phyloP scores from a whole-genome alignment of 768 basidiomycete species.

The Leccinum olivaceopallidum region DNA sequence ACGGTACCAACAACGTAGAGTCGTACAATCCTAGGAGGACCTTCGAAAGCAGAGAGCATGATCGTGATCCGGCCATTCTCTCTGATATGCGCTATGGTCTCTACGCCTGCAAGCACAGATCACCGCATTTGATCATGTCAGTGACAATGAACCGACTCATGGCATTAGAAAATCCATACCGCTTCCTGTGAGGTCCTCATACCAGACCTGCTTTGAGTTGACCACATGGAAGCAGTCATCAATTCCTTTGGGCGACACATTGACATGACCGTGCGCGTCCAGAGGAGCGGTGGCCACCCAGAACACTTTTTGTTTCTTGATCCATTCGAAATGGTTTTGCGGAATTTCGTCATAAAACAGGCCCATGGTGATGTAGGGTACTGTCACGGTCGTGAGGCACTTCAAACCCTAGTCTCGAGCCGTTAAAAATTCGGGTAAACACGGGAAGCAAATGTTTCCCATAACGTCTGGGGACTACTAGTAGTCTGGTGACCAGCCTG shows the following conservation, averaged over 20 bases:
- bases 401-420: neutral
- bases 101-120: slow-evolving; percentile 41
- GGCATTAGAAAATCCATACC: slow-evolving; percentile 38
- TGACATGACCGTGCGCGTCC: slow-evolving; percentile 54
- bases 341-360: slow-evolving; percentile 63
- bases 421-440: too few relatives aligned
- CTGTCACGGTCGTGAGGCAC: neutral
- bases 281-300: slow-evolving; percentile 74
- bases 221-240: slow-evolving; percentile 62
- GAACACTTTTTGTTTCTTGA: slow-evolving; percentile 63
- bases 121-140: neutral
- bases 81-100: slow-evolving; percentile 60
- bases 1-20: slow-evolving; percentile 62
- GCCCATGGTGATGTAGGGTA: slow-evolving; percentile 43
- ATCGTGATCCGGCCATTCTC: slow-evolving; percentile 68
- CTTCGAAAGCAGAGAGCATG: slow-evolving; percentile 62
- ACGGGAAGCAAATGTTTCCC: too few relatives aligned
- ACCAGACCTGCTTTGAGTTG: slow-evolving; percentile 60
- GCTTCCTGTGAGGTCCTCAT: slow-evolving; percentile 70
- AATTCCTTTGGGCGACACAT: slow-evolving; percentile 71
- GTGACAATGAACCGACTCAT: neutral
- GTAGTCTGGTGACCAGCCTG: too few relatives aligned
- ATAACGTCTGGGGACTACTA: too few relatives aligned
- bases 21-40: slow-evolving; percentile 57
- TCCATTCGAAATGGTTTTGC: slow-evolving; percentile 51